Base-by-base conservation (phyloP, 495 filamentous ascomycete species). In the Neurospora sp. region DNA sequence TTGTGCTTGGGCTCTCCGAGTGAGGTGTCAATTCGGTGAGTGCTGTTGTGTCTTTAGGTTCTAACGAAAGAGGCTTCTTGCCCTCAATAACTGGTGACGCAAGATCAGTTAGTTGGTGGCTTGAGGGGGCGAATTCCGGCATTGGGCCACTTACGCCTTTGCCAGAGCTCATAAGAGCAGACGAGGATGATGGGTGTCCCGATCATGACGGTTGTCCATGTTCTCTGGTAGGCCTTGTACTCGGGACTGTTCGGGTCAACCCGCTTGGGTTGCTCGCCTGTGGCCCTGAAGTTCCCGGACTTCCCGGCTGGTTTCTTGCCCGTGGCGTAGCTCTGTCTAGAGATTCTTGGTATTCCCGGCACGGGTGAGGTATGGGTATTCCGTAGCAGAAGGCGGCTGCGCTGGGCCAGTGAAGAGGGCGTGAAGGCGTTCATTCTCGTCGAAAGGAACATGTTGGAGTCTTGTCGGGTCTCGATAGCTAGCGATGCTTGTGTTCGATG, bases 171-270 rank as follows among this genome's bases (percentile, higher is more conserved):
- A 72, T 82, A 86, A 3, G 84, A 84, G 20, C 84, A 85, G 11
- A 86, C 84, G 4, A 85, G 69, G 0, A 86, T 72, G 40, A 86
- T 81, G 0, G 85, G 85, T 75, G 86, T 72, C 18, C 81, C 82
- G 39, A 86, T 80, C 71, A 86, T 84, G 38, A 83, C 39, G 37
- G 77, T 75, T 7, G 76, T 78, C 72, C 81, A 83, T 69, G 78
- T 84, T 54, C 82, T 76, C 48, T 81, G 79, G 54, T 80, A 79
- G 62, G 69, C 69, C 71, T 83, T 83, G 75, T 84, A 86, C 71
- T 83, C 80, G n/a, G 76, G 76, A 72, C 82, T 83, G 31, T 76
- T 77, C 2, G 74, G 73, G 71, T 85, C 81, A 20, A 78, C 72
- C 18, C 69, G 74, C 69, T 76, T 78, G 70, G 37, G 73, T 11